phyloP scores from a whole-genome alignment of 2,329 filamentous ascomycete genomes.

The Colletotrichum tamarilloi region DNA sequence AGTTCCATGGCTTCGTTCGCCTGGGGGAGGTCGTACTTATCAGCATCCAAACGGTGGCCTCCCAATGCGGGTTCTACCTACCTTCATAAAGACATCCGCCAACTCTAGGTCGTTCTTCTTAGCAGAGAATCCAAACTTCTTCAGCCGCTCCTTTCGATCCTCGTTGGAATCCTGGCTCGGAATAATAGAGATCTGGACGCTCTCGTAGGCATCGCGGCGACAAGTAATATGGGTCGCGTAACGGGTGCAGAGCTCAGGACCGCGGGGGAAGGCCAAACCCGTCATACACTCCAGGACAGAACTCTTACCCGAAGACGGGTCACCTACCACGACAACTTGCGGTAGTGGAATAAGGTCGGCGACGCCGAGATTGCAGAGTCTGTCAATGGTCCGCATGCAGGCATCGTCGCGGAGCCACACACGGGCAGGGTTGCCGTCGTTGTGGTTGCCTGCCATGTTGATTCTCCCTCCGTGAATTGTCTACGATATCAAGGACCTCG shows the following conservation, averaged over 20 bases:
- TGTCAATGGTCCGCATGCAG: slow-evolving; percentile 46
- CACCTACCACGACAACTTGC: slow-evolving; percentile 85
- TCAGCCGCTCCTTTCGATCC: slow-evolving; percentile 30
- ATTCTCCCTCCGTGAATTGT: not conserved
- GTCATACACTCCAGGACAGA: slow-evolving; percentile 79
- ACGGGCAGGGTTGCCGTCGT: too few species aligned
- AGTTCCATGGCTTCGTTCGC: slow-evolving; percentile 59
- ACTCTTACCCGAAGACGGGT: slow-evolving; percentile 87
- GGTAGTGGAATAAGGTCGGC: slow-evolving; percentile 48
- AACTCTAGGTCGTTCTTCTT: slow-evolving; percentile 45
- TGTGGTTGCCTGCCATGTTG: not conserved
- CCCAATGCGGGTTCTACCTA: slow-evolving; percentile 35
- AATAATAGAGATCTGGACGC: slow-evolving; percentile 56
- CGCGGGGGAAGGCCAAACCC: slow-evolving; percentile 58
- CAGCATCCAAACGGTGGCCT: not conserved
- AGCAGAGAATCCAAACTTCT: slow-evolving; percentile 43
- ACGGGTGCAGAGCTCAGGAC: slow-evolving; percentile 57
- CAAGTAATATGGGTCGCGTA: slow-evolving; percentile 61
- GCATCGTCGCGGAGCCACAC: slow-evolving; percentile 1
- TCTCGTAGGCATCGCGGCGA: slow-evolving; percentile 47
- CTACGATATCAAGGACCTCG: not conserved
- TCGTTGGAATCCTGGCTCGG: slow-evolving; percentile 40
- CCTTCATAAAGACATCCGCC: slow-evolving; percentile 52
- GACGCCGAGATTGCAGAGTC: slow-evolving; percentile 53
- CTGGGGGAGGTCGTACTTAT: slow-evolving; percentile 34